Base-by-base conservation (phyloP, 441 rosid species). In the Syzygium malaccense region DNA sequence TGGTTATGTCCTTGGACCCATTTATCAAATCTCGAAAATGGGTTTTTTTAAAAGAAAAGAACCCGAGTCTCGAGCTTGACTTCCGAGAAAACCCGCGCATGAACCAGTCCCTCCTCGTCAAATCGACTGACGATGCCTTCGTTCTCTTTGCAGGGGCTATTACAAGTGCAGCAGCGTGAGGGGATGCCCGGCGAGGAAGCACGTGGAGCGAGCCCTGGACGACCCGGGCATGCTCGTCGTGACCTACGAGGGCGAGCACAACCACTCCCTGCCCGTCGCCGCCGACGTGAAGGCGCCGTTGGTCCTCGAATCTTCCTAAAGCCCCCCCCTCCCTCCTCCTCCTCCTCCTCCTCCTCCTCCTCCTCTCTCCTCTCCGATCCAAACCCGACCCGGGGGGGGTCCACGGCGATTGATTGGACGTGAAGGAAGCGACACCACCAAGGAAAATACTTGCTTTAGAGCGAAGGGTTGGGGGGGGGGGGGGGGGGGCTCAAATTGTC, bases 121-220 rank as follows among this genome's bases (percentile, higher is more conserved):
- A 4, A 37, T 71, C 6, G 28, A 45, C 17, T 54, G 25, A 86
- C 51, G 71, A 45, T 49, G 25, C 1, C 32, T 30, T 45, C 25
- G 57, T 19, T 41, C 37, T 48, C 33, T 51, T 8, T 4, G 0
- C 92, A 95, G 96, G 91, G 97, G 96, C 9, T 95, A 95, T 90
- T 95, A 95, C 92, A 95, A 93, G 85, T 95, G 97, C 88, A 95
- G 97, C 88, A 93, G 95, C 88, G 91, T 94, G 18, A 91, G 95
- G 88, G 95, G 95, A 1, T 95, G 97, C 48, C 95, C 97, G n/a
- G 97, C 97, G 86, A 93, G 97, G 86, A 95, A 95, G 91, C 97
- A 94, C 86, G 97, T 95, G 88, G 97, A 95, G 89, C 93, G 97
- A 71, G 96, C 95, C n/a, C 87, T 89, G 2, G 96, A 94, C 88